Evolutionary conservation across 2,329 filamentous ascomycete species (phyloP).

Genomic region (Fusarium chaquense): DNA sequence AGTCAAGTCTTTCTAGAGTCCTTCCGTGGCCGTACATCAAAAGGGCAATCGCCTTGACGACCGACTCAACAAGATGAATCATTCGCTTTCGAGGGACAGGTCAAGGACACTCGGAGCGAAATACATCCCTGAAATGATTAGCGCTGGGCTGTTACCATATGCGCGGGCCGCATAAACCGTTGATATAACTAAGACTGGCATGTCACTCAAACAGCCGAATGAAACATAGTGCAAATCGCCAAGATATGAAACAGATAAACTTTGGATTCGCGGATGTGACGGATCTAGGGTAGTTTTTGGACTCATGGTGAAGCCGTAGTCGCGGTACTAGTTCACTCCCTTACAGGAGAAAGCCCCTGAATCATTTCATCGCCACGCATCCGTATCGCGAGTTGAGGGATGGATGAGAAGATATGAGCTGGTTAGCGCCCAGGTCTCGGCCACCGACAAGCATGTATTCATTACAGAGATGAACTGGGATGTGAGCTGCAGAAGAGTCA

Average conservation of each 20-base stretch:
- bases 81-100: not conserved
- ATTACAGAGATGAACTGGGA: not conserved
- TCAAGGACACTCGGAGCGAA: not conserved
- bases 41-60: not conserved
- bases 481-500: not conserved
- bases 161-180: not conserved
- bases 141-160: not conserved
- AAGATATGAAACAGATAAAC: constrained; percentile 12
- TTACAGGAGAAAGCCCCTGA: constrained; percentile 4
- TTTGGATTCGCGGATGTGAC: constrained; percentile 25
- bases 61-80: not conserved
- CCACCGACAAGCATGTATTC: not conserved
- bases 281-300: constrained; percentile 16
- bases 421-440: constrained; percentile 4
- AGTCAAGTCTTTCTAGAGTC: constrained; percentile 27
- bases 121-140: not conserved
- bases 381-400: not conserved
- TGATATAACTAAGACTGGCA: not conserved
- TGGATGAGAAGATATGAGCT: constrained; percentile 28
- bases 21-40: not conserved
- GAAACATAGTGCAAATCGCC: constrained; percentile 19
- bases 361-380: constrained; percentile 4
- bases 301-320: constrained; percentile 17
- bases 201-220: constrained; percentile 18
- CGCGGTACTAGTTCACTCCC: not conserved